These are phyloP conservation scores for Penicillium goetzii DNA, from an alignment of 495 filamentous ascomycete species.

Conservation along the genomic window DNA sequence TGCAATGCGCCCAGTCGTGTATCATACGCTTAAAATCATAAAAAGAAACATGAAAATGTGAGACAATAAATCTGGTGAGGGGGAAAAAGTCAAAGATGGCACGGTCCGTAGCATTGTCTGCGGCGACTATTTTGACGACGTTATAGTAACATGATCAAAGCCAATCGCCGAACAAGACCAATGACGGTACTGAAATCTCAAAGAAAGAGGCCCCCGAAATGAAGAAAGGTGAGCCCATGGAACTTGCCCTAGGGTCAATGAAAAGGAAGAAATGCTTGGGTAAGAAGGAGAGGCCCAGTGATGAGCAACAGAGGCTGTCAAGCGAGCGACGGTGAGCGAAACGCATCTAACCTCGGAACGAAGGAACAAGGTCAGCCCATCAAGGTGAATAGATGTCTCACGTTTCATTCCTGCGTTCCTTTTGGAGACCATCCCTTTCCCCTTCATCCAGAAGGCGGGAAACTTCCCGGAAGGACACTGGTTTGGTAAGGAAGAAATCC, in stretches of 20 bases:
- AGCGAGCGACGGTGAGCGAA: not conserved
- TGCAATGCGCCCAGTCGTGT: slow-evolving; percentile 16
- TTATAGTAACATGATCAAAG: slow-evolving; percentile 22
- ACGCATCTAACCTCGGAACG: not conserved
- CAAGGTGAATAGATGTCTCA: not conserved
- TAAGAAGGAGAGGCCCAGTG: not conserved
- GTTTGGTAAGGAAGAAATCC: slow-evolving; percentile 75
- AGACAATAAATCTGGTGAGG: not conserved
- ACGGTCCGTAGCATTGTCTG: slow-evolving; percentile 20
- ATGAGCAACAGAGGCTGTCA: not conserved
- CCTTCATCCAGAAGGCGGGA: slow-evolving; percentile 52
- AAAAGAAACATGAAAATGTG: not conserved
- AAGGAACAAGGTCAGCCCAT: not conserved
- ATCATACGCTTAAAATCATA: slow-evolving; percentile 4
- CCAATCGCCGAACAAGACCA: slow-evolving; percentile 11
- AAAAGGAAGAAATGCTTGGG: not conserved
- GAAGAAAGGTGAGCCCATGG: not conserved
- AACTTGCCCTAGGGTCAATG: not conserved
- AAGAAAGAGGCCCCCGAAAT: not conserved
- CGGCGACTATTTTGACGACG: slow-evolving; percentile 15
- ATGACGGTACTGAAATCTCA: not conserved
- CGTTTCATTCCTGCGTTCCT: slow-evolving; percentile 20
- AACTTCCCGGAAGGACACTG: slow-evolving; percentile 59
- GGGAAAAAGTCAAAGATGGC: not conserved
- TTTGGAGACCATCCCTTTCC: slow-evolving; percentile 36